A percentile compares a stretch with the other conserved stretches of the same genome.
Conservation (phyloP, 257 asterid species). For the Primulina eburnea region DNA sequence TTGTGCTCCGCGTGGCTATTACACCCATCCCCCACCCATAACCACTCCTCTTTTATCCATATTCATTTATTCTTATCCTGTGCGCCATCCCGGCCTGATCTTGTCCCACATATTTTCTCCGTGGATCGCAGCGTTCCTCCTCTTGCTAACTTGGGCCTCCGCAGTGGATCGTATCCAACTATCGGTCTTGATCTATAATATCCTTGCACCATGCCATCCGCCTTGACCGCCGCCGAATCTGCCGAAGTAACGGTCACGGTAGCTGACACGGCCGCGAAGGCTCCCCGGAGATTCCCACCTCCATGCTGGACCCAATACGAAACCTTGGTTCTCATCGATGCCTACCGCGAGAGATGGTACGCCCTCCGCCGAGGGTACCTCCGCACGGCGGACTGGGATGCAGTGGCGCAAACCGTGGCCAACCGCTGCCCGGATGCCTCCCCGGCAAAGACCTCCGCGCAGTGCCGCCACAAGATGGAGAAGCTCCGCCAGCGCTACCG, state of each 20-base stretch:
- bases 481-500: constrained; percentile 95
- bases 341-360: constrained; percentile 90
- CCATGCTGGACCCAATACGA: constrained; percentile 98
- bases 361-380: constrained; percentile 92
- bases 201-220: constrained; percentile 32
- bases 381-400: constrained; percentile 92
- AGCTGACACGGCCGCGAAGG: constrained; percentile 39
- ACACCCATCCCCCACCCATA: constrained; percentile 20
- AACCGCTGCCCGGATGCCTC: constrained; percentile 59
- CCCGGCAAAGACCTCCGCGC: constrained; percentile 85
- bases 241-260: constrained; percentile 21
- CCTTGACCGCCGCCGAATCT: constrained; percentile 25
- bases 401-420: constrained; percentile 63
- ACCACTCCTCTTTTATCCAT: constrained; percentile 1
- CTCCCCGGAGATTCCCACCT: constrained; percentile 73
- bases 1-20: constrained; percentile 31
- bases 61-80: background rate
- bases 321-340: constrained; percentile 71
- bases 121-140: background rate
- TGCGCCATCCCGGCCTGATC: background rate
- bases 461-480: constrained; percentile 99
- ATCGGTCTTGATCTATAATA: background rate
- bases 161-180: background rate
- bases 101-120: background rate
- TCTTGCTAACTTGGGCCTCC: constrained; percentile 18